These are phyloP conservation scores for Huntiella abstrusa DNA, from an alignment of 2,329 filamentous ascomycete species.

Conservation along the genomic window DNA sequence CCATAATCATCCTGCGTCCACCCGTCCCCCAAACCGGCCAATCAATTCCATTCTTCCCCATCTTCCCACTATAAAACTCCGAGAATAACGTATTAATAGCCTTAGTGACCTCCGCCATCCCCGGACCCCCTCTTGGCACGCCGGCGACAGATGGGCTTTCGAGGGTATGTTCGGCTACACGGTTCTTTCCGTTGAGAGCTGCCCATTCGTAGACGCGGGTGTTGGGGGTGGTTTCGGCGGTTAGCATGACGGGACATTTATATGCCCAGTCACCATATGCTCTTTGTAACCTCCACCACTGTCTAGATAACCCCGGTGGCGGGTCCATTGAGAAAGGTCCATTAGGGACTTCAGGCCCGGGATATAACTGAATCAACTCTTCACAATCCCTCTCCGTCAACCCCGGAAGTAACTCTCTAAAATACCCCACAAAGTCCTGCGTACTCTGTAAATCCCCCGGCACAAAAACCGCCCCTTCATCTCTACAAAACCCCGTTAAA, in stretches of 20 bases:
- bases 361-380: constrained; percentile 40
- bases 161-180: background rate
- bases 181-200: constrained; percentile 15
- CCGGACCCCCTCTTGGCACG: constrained; percentile 14
- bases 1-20: constrained; percentile 23
- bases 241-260: constrained; percentile 43
- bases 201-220: constrained; percentile 43
- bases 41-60: constrained; percentile 16
- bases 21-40: constrained; percentile 23
- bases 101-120: constrained; percentile 21
- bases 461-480: constrained; percentile 50
- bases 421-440: constrained; percentile 39
- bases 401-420: constrained; percentile 35
- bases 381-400: constrained; percentile 32
- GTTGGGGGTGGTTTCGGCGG: constrained; percentile 23
- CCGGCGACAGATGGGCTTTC: background rate
- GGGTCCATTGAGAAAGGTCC: constrained; percentile 22
- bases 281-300: constrained; percentile 38
- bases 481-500: constrained; percentile 50
- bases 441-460: constrained; percentile 27
- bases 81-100: constrained; percentile 27
- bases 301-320: constrained; percentile 25
- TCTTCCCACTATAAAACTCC: constrained; percentile 14
- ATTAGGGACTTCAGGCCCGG: constrained; percentile 29
- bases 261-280: constrained; percentile 48